Evolutionary conservation across 140 eudicot genomes (phyloP), one percentile per base, ranked within the genome.

Genomic region (Senecio squalidus): DNA sequence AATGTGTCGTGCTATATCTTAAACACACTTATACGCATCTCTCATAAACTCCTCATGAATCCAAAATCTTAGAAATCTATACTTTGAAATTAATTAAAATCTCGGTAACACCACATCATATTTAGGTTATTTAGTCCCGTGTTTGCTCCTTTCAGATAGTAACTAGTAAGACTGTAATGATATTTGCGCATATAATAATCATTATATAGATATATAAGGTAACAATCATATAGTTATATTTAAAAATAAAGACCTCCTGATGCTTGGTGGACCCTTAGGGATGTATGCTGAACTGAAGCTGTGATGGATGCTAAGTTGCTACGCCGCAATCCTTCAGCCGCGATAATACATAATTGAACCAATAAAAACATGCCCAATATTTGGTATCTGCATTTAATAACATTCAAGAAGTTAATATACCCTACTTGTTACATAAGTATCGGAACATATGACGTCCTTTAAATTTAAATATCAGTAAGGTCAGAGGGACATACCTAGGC

Each of bases 271-370:
- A 74, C 56, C 71, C 94, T 86, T 41, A 72, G 64, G 49, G 96
- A 82, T 58, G 96, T 62, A 36, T 79, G 90, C 16, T 80, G 95
- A 72, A 79, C 74, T 45, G 96, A 79, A 78, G 76, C 71, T 22
- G 90, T 71, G 48, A 93, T 67, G 76, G 95, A 80, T 27, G 96
- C 84, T 49, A 93, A 80, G 75, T 80, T 88, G 74, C 82, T 88
- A 62, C 96, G 88, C 26, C 99, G 69, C 68, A 93, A 64, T 52
- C 96, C 85, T 78, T 93, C 99, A 70, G 95, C 99, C 60, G 95
- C 90, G 65, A 93, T 73, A 43, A 93, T 78, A 69, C 99, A 93
- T 17, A 93, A 69, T 73, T 93, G 99, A 74, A 93, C 80, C 68
- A 93, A 65, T 71, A 93, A 78, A 58, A 93, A 93, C 64, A 93